Evolutionary conservation across 164 flowering plant species (phyloP).

Genomic region (Santalum album): DNA sequence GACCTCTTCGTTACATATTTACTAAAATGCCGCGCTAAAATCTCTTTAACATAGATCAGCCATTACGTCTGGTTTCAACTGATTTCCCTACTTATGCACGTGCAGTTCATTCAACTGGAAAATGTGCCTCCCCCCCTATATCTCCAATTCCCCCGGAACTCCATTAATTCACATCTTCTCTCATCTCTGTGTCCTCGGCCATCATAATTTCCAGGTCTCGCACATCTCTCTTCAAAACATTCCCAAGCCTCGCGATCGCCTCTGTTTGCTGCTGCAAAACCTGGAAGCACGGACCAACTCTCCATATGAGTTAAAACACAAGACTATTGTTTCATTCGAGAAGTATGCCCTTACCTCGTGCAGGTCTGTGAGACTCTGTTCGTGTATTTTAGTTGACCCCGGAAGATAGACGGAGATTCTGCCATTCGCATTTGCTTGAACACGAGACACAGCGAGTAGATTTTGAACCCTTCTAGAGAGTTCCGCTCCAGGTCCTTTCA

Average conservation of each 20-base stretch:
- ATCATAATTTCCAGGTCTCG: constrained; percentile 87
- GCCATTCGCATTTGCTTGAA: constrained; percentile 58
- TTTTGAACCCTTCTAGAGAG: constrained; percentile 88
- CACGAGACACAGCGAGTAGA: constrained; percentile 62
- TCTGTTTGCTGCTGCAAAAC: constrained; percentile 94
- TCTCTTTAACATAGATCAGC: no score
- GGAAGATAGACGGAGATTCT: constrained; percentile 64
- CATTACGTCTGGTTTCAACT: no score
- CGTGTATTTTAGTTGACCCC: constrained; percentile 83
- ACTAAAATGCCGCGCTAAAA: no score
- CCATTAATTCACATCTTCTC: constrained; percentile 15
- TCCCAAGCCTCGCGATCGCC: constrained; percentile 85
- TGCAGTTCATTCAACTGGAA: no score
- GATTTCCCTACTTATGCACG: no score
- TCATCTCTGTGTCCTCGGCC: constrained; percentile 71
- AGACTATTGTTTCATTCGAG: neutral
- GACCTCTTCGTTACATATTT: no score
- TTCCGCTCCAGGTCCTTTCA: constrained; percentile 95
- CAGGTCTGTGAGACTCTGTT: constrained; percentile 85
- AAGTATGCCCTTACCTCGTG: constrained; percentile 59
- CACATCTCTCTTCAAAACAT: constrained; percentile 76
- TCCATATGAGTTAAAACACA: neutral
- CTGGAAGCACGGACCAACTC: constrained; percentile 23
- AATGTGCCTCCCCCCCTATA: no score
- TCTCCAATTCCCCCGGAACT: neutral